Percentiles rank a stretch among this genome's conserved stretches.
Evolutionary conservation across 768 basidiomycete species (phyloP).

Genomic region (Phylloporus rhodoxanthus): DNA sequence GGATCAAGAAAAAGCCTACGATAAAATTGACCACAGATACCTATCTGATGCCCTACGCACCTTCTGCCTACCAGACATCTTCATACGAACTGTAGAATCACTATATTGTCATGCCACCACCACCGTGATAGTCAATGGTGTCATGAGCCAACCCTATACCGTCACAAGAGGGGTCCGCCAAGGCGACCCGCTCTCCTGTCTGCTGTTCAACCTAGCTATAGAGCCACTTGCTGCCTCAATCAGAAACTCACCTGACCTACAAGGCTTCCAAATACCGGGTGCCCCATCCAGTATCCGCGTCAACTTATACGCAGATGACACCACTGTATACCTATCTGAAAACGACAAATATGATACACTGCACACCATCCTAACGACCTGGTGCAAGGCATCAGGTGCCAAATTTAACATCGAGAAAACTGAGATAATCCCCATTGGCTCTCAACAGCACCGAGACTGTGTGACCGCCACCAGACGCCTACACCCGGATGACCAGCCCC

Average conservation of each 20-base stretch:
- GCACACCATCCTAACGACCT: slow-evolving; percentile 24
- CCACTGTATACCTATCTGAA: slow-evolving; percentile 11
- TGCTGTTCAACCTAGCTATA: not conserved
- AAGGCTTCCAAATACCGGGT: slow-evolving; percentile 1
- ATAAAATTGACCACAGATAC: slow-evolving; percentile 32
- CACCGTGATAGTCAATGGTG: not conserved
- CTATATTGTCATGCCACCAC: not conserved
- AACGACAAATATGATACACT: slow-evolving; percentile 24
- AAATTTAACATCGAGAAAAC: slow-evolving; percentile 25
- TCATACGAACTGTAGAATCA: not conserved
- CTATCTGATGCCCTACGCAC: slow-evolving; percentile 1
- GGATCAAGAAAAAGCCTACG: too few species aligned
- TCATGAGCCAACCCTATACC: not conserved
- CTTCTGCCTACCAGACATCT: not conserved
- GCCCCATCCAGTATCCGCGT: slow-evolving; percentile 6
- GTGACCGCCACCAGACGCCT: not conserved
- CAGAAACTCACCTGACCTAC: not conserved
- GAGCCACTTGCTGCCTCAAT: not conserved
- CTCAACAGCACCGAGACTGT: not conserved
- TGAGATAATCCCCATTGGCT: slow-evolving; percentile 28
- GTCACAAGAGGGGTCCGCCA: not conserved
- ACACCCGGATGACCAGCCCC: not conserved
- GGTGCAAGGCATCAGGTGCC: slow-evolving; percentile 23
- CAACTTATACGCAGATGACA: slow-evolving; percentile 27
- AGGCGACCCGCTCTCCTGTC: not conserved